These are phyloP conservation scores for Chlorella sp. DNA, from an alignment of 139 green algal species.

Conservation along the genomic window DNA sequence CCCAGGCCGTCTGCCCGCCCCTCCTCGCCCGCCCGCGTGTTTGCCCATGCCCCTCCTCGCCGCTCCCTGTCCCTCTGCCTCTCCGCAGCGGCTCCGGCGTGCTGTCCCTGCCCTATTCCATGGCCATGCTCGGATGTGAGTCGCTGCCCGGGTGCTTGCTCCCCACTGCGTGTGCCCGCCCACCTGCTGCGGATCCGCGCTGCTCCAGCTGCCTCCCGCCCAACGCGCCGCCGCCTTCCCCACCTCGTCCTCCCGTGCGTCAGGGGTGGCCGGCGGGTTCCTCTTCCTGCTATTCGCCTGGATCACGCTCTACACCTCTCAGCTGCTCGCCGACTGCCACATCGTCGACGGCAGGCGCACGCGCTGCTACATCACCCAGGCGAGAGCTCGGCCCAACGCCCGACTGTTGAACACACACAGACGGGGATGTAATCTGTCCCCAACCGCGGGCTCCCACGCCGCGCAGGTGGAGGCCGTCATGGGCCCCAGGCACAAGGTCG, in stretches of 20 bases:
- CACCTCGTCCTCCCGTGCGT: conserved; percentile 25
- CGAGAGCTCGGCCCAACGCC: too few relatives aligned
- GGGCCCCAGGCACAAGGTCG: background rate
- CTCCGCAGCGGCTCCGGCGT: conserved; percentile 18
- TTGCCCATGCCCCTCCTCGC: background rate
- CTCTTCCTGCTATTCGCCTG: conserved; percentile 36
- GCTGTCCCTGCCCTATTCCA: conserved; percentile 1
- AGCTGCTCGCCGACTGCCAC: conserved; percentile 51
- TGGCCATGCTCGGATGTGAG: conserved; percentile 1
- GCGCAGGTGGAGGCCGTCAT: background rate
- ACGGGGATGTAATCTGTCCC: too few relatives aligned
- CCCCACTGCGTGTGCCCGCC: background rate
- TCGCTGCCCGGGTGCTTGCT: background rate
- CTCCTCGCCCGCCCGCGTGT: background rate
- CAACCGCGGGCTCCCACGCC: too few relatives aligned
- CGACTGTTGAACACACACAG: too few relatives aligned
- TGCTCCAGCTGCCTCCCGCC: background rate
- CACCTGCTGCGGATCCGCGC: background rate
- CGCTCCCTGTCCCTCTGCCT: background rate
- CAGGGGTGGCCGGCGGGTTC: conserved; percentile 20
- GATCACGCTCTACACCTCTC: conserved; percentile 43
- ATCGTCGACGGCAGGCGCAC: conserved; percentile 28
- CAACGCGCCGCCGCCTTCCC: background rate
- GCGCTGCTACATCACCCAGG: conserved; percentile 12
- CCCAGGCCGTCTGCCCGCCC: background rate